These are phyloP conservation scores for Aspergillus ellipticus DNA, from an alignment of 495 filamentous ascomycete genomes.

Conservation along the genomic window DNA sequence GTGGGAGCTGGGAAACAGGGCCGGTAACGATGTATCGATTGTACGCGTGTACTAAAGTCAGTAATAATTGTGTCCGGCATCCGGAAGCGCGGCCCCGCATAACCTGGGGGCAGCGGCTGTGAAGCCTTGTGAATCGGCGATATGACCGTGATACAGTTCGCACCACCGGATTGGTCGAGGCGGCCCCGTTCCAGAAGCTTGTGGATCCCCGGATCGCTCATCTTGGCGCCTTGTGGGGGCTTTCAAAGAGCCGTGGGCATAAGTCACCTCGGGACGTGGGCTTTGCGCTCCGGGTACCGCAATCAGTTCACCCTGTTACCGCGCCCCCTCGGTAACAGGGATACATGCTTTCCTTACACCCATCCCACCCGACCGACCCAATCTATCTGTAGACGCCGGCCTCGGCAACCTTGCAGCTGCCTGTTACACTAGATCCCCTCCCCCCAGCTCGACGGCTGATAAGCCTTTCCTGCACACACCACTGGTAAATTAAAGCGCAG, in stretches of 20 bases:
- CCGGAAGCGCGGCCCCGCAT: slow-evolving; percentile 37
- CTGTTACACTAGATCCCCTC: background rate
- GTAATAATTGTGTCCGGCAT: slow-evolving; percentile 23
- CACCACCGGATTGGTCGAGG: slow-evolving; percentile 20
- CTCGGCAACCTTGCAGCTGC: background rate
- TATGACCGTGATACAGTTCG: slow-evolving; percentile 33
- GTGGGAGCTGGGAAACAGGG: background rate
- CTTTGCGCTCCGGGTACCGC: background rate
- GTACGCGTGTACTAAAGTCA: slow-evolving; percentile 9
- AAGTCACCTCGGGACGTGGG: slow-evolving; percentile 7
- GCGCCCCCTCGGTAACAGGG: no score
- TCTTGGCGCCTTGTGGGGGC: slow-evolving; percentile 34
- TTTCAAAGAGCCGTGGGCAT: slow-evolving; percentile 16
- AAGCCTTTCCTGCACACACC: slow-evolving; percentile 6
- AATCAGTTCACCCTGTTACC: slow-evolving; percentile 1
- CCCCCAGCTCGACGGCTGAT: slow-evolving; percentile 1
- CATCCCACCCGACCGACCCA: background rate
- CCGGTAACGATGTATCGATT: background rate
- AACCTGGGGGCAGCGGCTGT: slow-evolving; percentile 19
- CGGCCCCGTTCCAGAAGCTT: slow-evolving; percentile 38
- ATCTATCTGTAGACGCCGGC: background rate
- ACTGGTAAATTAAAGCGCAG: slow-evolving; percentile 3
- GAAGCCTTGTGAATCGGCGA: slow-evolving; percentile 23
- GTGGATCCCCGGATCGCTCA: slow-evolving; percentile 38
- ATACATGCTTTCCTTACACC: background rate